phyloP scores from a whole-genome alignment of 352 stramenopile species.

The Elongisporangium prolatum region DNA sequence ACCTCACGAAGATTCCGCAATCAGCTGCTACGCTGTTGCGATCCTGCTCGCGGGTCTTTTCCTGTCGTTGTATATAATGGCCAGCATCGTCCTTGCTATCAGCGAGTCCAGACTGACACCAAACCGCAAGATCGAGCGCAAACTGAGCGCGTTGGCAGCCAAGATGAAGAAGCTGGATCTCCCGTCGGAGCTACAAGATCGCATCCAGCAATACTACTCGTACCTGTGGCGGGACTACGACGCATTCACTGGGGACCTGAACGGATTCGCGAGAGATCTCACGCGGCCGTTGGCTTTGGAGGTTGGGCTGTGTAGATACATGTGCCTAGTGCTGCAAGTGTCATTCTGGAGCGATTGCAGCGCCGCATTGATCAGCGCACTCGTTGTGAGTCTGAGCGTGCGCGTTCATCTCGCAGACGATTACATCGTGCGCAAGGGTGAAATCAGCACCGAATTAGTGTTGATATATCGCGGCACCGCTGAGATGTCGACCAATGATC shows the following conservation, averaged over 20 bases:
- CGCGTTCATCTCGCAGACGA: slow-evolving; percentile 27
- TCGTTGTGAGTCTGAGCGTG: slow-evolving; percentile 13
- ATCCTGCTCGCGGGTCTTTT: neutral
- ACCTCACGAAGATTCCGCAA: neutral
- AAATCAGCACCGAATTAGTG: slow-evolving; percentile 22
- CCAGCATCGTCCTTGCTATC: neutral
- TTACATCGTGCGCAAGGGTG: slow-evolving; percentile 21
- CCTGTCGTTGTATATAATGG: neutral
- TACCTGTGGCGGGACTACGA: slow-evolving; percentile 34
- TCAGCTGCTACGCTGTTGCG: neutral
- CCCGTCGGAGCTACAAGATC: slow-evolving; percentile 24
- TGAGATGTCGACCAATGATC: slow-evolving; percentile 9
- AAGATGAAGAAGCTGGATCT: slow-evolving; percentile 32
- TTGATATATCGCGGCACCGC: slow-evolving; percentile 24
- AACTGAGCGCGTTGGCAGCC: slow-evolving; percentile 18
- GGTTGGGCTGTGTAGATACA: slow-evolving; percentile 19
- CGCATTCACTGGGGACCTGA: slow-evolving; percentile 13
- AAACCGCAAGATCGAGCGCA: slow-evolving; percentile 5
- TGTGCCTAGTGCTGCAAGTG: slow-evolving; percentile 1
- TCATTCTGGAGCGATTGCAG: slow-evolving; percentile 19
- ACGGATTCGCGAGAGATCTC: slow-evolving; percentile 16
- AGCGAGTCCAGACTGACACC: neutral
- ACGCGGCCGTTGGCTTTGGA: slow-evolving; percentile 21
- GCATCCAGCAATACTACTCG: slow-evolving; percentile 36
- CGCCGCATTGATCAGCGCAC: slow-evolving; percentile 17